Base-by-base conservation (phyloP, 75 land plant genomes). In the Picea glauca region DNA sequence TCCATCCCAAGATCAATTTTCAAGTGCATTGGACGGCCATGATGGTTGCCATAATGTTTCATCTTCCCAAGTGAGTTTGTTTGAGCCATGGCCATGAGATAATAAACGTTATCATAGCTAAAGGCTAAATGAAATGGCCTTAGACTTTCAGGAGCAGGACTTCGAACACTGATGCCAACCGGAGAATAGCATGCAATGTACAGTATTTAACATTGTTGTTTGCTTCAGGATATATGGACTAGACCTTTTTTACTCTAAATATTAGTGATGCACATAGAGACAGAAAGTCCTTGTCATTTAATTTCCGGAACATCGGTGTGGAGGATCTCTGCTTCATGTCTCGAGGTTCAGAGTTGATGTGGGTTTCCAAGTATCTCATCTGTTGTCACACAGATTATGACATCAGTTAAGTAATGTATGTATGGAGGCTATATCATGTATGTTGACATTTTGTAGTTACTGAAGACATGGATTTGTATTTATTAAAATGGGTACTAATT, bases 121-220 rank as follows among this genome's bases (percentile, higher is more conserved):
- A 20, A n/a, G 74, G 43, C 12, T n/a, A 38, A 46, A n/a, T 70
- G 23, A 20, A 40, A 70, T 38, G 13, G 74, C 54, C 50, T 38
- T 70, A 2, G n/a, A 18, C 40, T 43, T 70, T 38, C 23, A 70
- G 54, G 50, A 43, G 50, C n/a, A n/a, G n/a, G 56, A 50, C 56
- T 50, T 50, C 20, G 40, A 32, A 33, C 2, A 15, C 46, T 38
- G 74, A 70, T 70, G 56, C 5, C 54, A 11, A 70, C 23, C 73
- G 43, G 74, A 70, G 74, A 38, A 70, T 70, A 70, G 43, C 74
- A 18, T 70, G 74, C n/a, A 70, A 70, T n/a, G n/a, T 70, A 70
- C 43, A 38, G 54, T 70, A 43, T 20, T 32, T 38, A 70, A 43
- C 11, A 11, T 63, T 63, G 66, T 70, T 32, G 54, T 70, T 70